phyloP scores from a whole-genome alignment of 2,329 filamentous ascomycete genomes.

The Phaeosphaeriaceae sp. region DNA sequence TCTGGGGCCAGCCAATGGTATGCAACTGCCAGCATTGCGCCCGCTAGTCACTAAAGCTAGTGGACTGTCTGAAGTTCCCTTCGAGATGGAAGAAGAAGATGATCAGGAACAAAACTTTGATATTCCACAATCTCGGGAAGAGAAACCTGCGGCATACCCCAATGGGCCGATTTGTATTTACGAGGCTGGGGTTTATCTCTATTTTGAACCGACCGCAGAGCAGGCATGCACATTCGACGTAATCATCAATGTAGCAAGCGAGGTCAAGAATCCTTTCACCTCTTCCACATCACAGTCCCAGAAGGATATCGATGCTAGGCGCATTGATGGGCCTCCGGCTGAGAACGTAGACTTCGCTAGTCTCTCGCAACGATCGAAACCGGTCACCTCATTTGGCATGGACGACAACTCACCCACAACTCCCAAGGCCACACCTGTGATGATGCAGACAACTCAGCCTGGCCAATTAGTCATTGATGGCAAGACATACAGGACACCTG shows the following conservation, averaged over 20 bases:
- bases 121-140: conserved; percentile 65
- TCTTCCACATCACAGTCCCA: conserved; percentile 33
- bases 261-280: conserved; percentile 78
- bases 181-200: conserved; percentile 77
- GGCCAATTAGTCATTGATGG: conserved; percentile 33
- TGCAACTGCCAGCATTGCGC: conserved; percentile 56
- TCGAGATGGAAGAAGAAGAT: conserved; percentile 76
- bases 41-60: conserved; percentile 41
- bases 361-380: conserved; percentile 35
- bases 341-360: conserved; percentile 46
- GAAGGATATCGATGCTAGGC: conserved; percentile 46
- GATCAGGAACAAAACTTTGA: conserved; percentile 61
- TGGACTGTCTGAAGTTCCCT: conserved; percentile 64
- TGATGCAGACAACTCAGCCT: conserved; percentile 37
- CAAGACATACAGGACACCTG: conserved; percentile 60
- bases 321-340: conserved; percentile 43
- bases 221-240: conserved; percentile 81
- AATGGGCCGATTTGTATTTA: conserved; percentile 84
- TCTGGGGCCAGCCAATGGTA: conserved; percentile 57
- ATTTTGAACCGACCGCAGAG: conserved; percentile 79
- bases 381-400: conserved; percentile 32
- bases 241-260: conserved; percentile 82
- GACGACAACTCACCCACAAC: conserved; percentile 54
- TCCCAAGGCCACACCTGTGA: conserved; percentile 61
- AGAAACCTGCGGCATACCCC: conserved; percentile 82